phyloP scores from a whole-genome alignment of 2,329 filamentous ascomycete species.

The Cercospora beticola region DNA sequence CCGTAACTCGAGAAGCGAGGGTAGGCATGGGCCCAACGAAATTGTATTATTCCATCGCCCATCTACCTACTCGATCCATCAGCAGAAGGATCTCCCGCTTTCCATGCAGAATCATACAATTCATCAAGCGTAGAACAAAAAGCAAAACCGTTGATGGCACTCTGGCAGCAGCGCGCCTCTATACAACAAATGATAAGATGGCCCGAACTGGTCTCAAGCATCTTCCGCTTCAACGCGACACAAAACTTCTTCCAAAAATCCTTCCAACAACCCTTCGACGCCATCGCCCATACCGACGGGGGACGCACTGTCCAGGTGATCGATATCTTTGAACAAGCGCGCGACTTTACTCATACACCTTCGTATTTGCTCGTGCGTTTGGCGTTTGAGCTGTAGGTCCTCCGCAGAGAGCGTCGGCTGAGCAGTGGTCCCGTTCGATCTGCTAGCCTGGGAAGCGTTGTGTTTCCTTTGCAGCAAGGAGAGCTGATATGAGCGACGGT shows the following conservation, averaged over 20 bases:
- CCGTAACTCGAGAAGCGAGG: too few species aligned
- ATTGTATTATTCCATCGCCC: background rate
- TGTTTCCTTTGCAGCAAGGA: conserved; percentile 53
- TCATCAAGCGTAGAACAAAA: conserved; percentile 7
- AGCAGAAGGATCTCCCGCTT: background rate
- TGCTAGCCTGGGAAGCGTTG: conserved; percentile 26
- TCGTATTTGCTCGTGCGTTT: conserved; percentile 79
- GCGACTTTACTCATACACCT: conserved; percentile 79
- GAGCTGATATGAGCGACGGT: conserved; percentile 66
- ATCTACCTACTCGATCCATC: background rate
- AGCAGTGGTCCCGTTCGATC: conserved; percentile 1
- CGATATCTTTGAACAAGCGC: conserved; percentile 83
- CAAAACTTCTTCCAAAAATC: conserved; percentile 87
- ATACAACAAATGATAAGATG: background rate
- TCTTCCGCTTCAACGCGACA: conserved; percentile 87
- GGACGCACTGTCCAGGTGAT: conserved; percentile 79
- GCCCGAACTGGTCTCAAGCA: conserved; percentile 46
- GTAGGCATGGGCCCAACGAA: background rate
- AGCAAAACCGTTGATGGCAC: too few species aligned
- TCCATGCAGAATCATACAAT: conserved; percentile 5
- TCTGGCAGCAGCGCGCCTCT: background rate
- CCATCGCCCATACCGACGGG: conserved; percentile 93
- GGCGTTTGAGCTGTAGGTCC: conserved; percentile 47
- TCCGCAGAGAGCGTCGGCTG: conserved; percentile 14
- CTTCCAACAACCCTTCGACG: conserved; percentile 84